These are phyloP conservation scores for Arthroderma uncinatum DNA, from an alignment of 2,329 filamentous ascomycete species.

Conservation along the genomic window DNA sequence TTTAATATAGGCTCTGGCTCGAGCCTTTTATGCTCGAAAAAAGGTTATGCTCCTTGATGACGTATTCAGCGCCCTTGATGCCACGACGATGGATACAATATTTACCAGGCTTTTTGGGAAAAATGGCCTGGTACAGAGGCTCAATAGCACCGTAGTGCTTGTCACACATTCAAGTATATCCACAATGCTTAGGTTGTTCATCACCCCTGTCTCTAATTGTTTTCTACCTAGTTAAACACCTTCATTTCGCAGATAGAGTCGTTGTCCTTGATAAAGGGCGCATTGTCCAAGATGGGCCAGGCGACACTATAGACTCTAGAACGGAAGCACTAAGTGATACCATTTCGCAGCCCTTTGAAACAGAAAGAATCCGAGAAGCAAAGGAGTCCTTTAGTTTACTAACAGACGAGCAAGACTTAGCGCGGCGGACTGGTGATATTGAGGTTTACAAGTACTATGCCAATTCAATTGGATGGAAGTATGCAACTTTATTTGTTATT, in stretches of 20 bases:
- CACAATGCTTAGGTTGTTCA: not conserved
- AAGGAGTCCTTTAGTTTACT: not conserved
- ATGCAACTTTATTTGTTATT: not conserved
- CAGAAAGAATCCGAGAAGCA: too few species aligned
- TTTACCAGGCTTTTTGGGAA: conserved; percentile 35
- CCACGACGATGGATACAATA: conserved; percentile 34
- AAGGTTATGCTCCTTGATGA: conserved; percentile 39
- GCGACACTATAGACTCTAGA: not conserved
- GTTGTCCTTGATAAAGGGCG: conserved; percentile 26
- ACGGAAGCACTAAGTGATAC: not conserved
- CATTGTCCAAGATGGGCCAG: conserved; percentile 11
- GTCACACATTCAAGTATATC: conserved; percentile 29
- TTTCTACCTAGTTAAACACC: conserved; percentile 21
- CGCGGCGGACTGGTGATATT: conserved; percentile 3
- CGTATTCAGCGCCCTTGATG: conserved; percentile 37
- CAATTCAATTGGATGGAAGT: conserved; percentile 3
- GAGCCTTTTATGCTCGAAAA: conserved; percentile 36
- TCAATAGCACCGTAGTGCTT: conserved; percentile 35
- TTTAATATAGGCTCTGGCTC: conserved; percentile 29
- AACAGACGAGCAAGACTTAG: not conserved
- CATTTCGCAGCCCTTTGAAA: not conserved
- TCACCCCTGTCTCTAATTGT: not conserved
- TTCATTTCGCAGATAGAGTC: conserved; percentile 33
- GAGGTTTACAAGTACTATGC: conserved; percentile 6
- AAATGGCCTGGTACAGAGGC: conserved; percentile 31